A percentile compares a stretch with the other conserved stretches of the same genome.
These are phyloP conservation scores for Themeda triandra DNA, from an alignment of 176 grass and related monocot species.

Conservation along the genomic window DNA sequence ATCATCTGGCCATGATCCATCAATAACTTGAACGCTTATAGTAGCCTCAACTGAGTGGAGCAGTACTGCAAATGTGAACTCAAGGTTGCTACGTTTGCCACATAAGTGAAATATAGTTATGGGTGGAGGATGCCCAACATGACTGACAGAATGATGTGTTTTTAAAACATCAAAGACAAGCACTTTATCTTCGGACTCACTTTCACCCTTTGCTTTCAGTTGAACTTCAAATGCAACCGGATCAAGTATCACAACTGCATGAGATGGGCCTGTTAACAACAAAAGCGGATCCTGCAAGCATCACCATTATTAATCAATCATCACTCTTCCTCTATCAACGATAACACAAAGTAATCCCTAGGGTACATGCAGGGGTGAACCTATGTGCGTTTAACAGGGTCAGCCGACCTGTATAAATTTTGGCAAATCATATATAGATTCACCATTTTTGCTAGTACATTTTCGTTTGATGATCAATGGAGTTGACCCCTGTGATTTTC, in stretches of 20 bases:
- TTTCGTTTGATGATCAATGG: not conserved
- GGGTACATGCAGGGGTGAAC: not conserved
- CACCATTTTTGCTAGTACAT: not conserved
- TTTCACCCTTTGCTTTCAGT: slow-evolving; percentile 1
- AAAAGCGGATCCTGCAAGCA: not conserved
- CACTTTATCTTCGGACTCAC: slow-evolving; percentile 17
- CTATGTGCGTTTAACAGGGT: not conserved
- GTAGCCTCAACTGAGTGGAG: not conserved
- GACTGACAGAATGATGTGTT: not conserved
- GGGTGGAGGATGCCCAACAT: not conserved
- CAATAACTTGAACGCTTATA: too few species aligned
- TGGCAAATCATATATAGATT: not conserved
- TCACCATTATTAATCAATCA: not conserved
- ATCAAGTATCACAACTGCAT: slow-evolving; percentile 6
- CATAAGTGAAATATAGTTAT: not conserved
- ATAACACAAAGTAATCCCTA: not conserved
- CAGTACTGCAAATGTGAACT: not conserved
- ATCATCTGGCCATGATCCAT: too few species aligned
- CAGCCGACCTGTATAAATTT: not conserved
- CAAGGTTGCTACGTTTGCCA: not conserved
- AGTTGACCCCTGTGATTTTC: not conserved
- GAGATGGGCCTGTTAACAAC: slow-evolving; percentile 14
- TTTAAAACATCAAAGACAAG: not conserved
- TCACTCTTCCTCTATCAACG: not conserved
- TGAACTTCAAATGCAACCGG: not conserved